These are phyloP conservation scores for Erodium trifolium DNA, from an alignment of 441 rosid genomes.

Conservation along the genomic window DNA sequence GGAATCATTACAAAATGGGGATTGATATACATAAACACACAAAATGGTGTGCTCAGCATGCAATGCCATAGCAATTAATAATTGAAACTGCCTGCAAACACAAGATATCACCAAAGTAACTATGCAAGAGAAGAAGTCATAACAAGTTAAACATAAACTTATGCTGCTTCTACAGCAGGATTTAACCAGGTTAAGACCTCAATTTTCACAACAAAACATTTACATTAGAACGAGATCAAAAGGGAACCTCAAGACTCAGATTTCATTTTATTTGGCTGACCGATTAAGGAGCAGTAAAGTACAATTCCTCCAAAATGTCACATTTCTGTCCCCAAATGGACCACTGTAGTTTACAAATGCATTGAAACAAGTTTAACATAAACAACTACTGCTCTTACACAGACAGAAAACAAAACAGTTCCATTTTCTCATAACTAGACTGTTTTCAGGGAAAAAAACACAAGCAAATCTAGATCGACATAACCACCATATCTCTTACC, in stretches of 20 bases:
- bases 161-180: neutral
- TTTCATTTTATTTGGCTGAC: neutral
- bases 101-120: neutral
- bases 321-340: neutral
- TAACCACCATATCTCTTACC: neutral
- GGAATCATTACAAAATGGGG: neutral
- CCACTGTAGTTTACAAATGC: neutral
- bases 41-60: neutral
- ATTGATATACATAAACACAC: neutral
- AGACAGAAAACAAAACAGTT: neutral
- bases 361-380: neutral
- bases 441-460: too few species aligned
- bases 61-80: neutral
- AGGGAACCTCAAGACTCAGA: neutral
- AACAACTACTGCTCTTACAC: neutral
- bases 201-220: too few species aligned
- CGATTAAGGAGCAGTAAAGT: neutral
- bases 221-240: too few species aligned
- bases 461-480: neutral
- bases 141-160: neutral
- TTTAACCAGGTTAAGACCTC: too few species aligned
- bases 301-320: neutral
- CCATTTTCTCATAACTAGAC: neutral
- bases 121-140: neutral
- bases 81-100: neutral